A percentile compares a stretch with the other conserved stretches of the same genome.
phyloP scores from a whole-genome alignment of 345 rosid genomes.

The Populus alba region DNA sequence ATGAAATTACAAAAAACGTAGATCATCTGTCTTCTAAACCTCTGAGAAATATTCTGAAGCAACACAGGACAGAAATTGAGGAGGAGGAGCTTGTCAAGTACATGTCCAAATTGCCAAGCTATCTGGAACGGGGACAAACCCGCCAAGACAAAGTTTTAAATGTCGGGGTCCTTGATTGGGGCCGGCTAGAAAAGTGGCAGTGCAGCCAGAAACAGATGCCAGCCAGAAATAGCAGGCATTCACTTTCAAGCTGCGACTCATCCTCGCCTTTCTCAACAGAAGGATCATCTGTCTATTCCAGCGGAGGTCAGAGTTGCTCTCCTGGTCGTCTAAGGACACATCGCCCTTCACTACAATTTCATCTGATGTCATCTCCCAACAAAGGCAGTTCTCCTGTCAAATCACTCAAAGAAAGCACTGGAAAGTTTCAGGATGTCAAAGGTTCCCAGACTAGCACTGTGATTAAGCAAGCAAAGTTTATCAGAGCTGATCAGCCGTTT shows the following conservation, averaged over 20 bases:
- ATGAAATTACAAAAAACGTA: constrained; percentile 40
- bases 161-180: constrained; percentile 94
- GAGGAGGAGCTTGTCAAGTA: constrained; percentile 84
- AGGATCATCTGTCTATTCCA: constrained; percentile 50
- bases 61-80: constrained; percentile 14
- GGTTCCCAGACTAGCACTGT: neutral
- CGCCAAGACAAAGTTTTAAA: constrained; percentile 59
- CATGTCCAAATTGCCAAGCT: constrained; percentile 85
- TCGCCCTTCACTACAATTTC: constrained; percentile 42
- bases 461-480: constrained; percentile 19
- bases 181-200: constrained; percentile 85
- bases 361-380: constrained; percentile 43
- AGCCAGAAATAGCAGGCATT: constrained; percentile 39
- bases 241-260: constrained; percentile 43
- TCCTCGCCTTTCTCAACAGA: constrained; percentile 42
- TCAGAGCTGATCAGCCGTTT: constrained; percentile 27
- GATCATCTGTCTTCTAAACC: constrained; percentile 38
- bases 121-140: constrained; percentile 58
- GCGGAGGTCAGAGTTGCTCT: constrained; percentile 43
- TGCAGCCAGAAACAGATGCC: constrained; percentile 43
- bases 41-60: constrained; percentile 29
- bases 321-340: constrained; percentile 32
- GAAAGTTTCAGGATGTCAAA: constrained; percentile 31
- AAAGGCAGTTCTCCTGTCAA: constrained; percentile 30
- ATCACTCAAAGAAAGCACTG: constrained; percentile 25